Conservation (phyloP, 176 grass and related monocot species). For the Musa itinerans region DNA sequence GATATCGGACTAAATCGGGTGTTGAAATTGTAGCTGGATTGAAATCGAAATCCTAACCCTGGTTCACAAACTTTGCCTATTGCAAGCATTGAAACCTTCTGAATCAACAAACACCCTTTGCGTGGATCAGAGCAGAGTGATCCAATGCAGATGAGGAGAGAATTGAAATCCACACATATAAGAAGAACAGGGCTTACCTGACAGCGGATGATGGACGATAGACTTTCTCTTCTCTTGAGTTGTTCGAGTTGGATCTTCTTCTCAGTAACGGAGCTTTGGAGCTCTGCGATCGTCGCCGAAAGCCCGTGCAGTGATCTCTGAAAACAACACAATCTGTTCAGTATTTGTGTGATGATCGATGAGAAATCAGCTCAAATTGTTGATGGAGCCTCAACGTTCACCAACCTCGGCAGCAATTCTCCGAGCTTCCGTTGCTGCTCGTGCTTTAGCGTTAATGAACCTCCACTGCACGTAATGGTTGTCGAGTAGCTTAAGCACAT, state of each 20-base stretch:
- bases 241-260: conserved; percentile 42
- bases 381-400: not conserved
- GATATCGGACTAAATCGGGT: no score
- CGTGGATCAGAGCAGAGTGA: not conserved
- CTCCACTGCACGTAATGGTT: conserved; percentile 55
- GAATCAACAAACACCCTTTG: no score
- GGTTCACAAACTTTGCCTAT: no score
- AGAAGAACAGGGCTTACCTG: conserved; percentile 42
- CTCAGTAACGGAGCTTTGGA: conserved; percentile 33
- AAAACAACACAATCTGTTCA: not conserved
- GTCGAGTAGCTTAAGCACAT: conserved; percentile 58
- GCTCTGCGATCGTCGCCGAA: conserved; percentile 6
- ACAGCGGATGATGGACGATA: conserved; percentile 31
- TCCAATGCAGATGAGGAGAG: not conserved
- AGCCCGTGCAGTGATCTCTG: conserved; percentile 63
- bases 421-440: conserved; percentile 31
- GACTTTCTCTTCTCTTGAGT: conserved; percentile 34
- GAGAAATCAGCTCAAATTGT: not conserved
- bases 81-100: no score
- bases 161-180: not conserved
- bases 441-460: conserved; percentile 50
- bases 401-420: conserved; percentile 42
- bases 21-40: no score
- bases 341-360: not conserved
- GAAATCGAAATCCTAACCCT: no score